A percentile compares a stretch with the other conserved stretches of the same genome.
Evolutionary conservation across 148 eudicot genomes (phyloP).

Genomic region (Rhododendron kiyosumense): DNA sequence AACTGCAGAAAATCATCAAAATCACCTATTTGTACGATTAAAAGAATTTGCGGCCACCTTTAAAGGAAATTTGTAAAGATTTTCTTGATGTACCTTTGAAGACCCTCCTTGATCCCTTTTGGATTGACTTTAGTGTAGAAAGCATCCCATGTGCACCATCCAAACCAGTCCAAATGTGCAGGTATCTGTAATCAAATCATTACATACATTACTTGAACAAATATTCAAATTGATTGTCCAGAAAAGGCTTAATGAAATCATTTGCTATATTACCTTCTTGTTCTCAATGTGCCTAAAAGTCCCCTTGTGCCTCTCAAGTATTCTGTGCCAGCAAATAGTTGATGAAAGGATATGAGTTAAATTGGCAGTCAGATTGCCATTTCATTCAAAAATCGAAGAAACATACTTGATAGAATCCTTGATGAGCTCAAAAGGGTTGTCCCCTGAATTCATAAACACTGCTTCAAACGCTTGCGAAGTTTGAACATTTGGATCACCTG

Average conservation of each 20-base stretch:
- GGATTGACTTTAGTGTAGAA: background rate
- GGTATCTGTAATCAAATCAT: background rate
- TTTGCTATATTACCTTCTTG: background rate
- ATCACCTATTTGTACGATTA: background rate
- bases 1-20: background rate
- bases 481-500: background rate
- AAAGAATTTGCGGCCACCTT: background rate
- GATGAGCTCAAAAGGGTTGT: slow-evolving; percentile 7
- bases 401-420: slow-evolving; percentile 2
- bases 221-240: background rate
- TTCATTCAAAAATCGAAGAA: background rate
- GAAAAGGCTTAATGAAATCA: background rate
- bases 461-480: background rate
- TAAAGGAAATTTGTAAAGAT: background rate
- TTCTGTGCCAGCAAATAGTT: background rate
- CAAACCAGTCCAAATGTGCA: slow-evolving; percentile 5
- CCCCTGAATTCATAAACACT: background rate
- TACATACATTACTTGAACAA: background rate
- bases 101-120: background rate
- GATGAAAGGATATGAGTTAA: background rate
- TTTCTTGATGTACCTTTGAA: background rate
- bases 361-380: no score
- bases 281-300: background rate
- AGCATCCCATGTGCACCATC: slow-evolving; percentile 6
- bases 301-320: background rate